Base-by-base conservation (phyloP, 2,329 filamentous ascomycete species). In the Alternaria angustiovoidea region DNA sequence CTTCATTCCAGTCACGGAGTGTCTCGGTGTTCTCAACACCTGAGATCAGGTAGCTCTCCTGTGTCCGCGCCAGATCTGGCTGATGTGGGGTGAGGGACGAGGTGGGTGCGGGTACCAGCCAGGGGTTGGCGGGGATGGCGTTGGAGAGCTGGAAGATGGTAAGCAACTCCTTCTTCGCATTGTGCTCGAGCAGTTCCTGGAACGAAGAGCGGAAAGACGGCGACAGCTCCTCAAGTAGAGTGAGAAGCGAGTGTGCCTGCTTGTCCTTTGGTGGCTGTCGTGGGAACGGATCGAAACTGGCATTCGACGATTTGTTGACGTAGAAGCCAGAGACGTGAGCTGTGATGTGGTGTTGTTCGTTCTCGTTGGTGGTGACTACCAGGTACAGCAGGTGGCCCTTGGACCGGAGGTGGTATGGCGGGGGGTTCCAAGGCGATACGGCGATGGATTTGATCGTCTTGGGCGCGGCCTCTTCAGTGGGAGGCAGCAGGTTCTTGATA, bases 1-100 rank as follows among this genome's bases (percentile, higher is more conserved):
- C 95, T 79, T 99, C 95, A 72, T 99, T 99, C 94, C 96, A 99
- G 79, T 99, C 95, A 59, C 95, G 89, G 64, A 99, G 84, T 5
- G 93, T 97, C 75, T 99, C 95, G 0, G 93, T 92, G 76, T 94
- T 97, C 74, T 99, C 95, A 26, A 94, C 89, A 30, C 96, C 96
- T 20, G 92, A 88, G 61, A 98, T 89, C 61, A 99, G 83, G 76
- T 92, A 97, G 49, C 91, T 92, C 83, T 99, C 95, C 80, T 99
- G 95, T 22, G 94, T 92, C 56, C 96, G 88, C 22, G 94, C 92
- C 63, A 93, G 87, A 77, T 99, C 95, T 24, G 94, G 79, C 72
- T 90, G 87, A 78, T 99, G 95, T 59, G 87, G 82, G 72, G 85
- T 89, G 63, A 89, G 80, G 7, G 88, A 78, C 6, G 89, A 89